phyloP scores from a whole-genome alignment of 352 stramenopile species.

The Elongisporangium undulatum region DNA sequence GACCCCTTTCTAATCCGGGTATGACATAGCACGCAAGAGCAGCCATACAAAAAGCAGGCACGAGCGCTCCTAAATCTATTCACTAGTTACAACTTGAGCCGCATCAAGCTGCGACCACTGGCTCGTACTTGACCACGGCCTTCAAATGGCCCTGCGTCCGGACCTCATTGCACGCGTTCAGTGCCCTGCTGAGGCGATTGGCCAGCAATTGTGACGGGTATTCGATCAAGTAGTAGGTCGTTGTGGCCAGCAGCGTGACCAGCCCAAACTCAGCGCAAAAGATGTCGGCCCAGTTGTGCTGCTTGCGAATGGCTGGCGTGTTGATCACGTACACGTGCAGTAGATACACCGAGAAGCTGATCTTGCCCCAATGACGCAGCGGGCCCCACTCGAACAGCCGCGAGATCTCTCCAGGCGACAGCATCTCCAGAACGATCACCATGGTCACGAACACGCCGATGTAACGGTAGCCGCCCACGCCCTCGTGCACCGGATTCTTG shows the following conservation, averaged over 20 bases:
- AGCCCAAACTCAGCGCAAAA: constrained; percentile 29
- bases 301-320: constrained; percentile 7
- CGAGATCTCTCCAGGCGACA: constrained; percentile 5
- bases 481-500: constrained; percentile 3
- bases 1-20: too few relatives aligned
- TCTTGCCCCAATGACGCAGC: constrained; percentile 11
- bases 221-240: constrained; percentile 36
- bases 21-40: too few relatives aligned
- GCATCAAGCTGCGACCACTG: too few relatives aligned
- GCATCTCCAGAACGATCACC: constrained; percentile 11
- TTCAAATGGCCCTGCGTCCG: too few relatives aligned
- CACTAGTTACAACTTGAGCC: too few relatives aligned
- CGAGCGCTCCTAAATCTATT: too few relatives aligned
- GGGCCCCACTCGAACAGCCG: constrained; percentile 12
- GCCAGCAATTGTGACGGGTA: constrained; percentile 40
- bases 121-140: too few relatives aligned
- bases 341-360: constrained; percentile 21
- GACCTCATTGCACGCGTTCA: too few relatives aligned
- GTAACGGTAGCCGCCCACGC: not conserved
- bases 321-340: constrained; percentile 17
- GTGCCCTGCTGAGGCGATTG: constrained; percentile 12
- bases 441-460: constrained; percentile 6
- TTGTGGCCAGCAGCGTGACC: constrained; percentile 20
- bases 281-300: constrained; percentile 27
- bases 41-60: too few relatives aligned